A percentile compares a stretch with the other conserved stretches of the same genome.
phyloP scores from a whole-genome alignment of 2,329 filamentous ascomycete genomes.

The Madurella fahalii region DNA sequence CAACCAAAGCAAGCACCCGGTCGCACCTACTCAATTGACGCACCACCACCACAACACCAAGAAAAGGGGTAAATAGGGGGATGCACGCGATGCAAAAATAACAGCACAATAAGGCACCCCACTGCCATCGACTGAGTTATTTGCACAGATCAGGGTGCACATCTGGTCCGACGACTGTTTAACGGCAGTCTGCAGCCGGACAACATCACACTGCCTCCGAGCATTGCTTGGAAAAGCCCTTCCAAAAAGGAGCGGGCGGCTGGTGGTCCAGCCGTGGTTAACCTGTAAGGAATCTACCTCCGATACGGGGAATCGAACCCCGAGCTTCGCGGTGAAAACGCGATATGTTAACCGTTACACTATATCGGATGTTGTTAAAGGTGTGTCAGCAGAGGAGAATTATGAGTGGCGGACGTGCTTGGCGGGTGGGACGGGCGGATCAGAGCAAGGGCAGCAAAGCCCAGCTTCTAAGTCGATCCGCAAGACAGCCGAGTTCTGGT shows the following conservation, averaged over 20 bases:
- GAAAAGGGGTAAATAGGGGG: slow-evolving; percentile 3
- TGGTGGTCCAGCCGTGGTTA: background rate
- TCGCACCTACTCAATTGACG: background rate
- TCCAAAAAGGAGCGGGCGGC: background rate
- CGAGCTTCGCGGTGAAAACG: slow-evolving; percentile 28
- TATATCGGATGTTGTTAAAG: slow-evolving; percentile 22
- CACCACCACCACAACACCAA: background rate
- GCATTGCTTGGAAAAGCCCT: background rate
- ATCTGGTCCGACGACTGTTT: too few species aligned
- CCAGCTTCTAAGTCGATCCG: too few species aligned
- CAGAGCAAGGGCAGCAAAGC: background rate
- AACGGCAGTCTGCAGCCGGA: too few species aligned
- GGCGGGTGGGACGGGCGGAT: background rate
- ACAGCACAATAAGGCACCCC: background rate
- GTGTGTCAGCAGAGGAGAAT: background rate
- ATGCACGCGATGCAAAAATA: background rate
- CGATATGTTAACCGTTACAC: slow-evolving; percentile 29
- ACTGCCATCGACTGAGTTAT: background rate
- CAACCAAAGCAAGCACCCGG: background rate
- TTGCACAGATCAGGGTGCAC: too few species aligned
- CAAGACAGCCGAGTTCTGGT: too few species aligned
- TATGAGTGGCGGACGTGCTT: background rate
- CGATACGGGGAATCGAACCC: slow-evolving; percentile 28
- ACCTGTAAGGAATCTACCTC: slow-evolving; percentile 7
- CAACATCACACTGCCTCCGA: background rate